Percentiles rank a stretch among this genome's conserved stretches.
phyloP scores from a whole-genome alignment of 306 rosid genomes.

The Vigna radiata region DNA sequence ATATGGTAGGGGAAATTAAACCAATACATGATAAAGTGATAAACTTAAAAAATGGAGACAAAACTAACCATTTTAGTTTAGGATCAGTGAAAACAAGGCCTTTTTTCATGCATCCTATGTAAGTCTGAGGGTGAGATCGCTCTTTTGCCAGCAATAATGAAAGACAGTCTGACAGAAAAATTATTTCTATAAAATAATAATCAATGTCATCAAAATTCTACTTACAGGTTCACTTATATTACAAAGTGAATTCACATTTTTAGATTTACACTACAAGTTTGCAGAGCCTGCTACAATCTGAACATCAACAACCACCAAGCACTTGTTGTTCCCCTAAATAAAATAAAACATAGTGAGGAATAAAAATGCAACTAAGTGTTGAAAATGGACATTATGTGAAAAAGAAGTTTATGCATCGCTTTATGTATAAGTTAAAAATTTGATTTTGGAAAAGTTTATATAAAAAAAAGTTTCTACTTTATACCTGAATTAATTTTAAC shows the following conservation, averaged over 20 bases:
- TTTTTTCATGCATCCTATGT: constrained; percentile 98
- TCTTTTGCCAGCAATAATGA: constrained; percentile 82
- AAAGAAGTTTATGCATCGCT: too few species aligned
- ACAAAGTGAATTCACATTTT: constrained; percentile 39
- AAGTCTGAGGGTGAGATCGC: constrained; percentile 86
- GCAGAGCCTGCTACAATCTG: constrained; percentile 15
- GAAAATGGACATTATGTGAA: constrained; percentile 26
- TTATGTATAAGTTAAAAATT: too few species aligned
- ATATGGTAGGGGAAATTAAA: neutral
- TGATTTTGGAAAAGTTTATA: too few species aligned
- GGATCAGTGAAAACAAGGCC: constrained; percentile 98
- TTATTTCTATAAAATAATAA: constrained; percentile 2
- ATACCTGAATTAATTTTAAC: too few species aligned
- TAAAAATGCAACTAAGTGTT: constrained; percentile 18
- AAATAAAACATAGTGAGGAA: constrained; percentile 15
- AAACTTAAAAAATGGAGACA: constrained; percentile 5
- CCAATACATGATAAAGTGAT: neutral
- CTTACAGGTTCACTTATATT: constrained; percentile 47
- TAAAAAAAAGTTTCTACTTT: too few species aligned
- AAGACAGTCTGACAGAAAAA: constrained; percentile 77
- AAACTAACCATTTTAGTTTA: constrained; percentile 89
- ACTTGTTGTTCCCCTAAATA: constrained; percentile 17
- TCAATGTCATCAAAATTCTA: constrained; percentile 39
- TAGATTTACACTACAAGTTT: constrained; percentile 31
- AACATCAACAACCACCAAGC: constrained; percentile 30